Conservation (phyloP, 805 yeast genomes). For the Candida gorgasii region DNA sequence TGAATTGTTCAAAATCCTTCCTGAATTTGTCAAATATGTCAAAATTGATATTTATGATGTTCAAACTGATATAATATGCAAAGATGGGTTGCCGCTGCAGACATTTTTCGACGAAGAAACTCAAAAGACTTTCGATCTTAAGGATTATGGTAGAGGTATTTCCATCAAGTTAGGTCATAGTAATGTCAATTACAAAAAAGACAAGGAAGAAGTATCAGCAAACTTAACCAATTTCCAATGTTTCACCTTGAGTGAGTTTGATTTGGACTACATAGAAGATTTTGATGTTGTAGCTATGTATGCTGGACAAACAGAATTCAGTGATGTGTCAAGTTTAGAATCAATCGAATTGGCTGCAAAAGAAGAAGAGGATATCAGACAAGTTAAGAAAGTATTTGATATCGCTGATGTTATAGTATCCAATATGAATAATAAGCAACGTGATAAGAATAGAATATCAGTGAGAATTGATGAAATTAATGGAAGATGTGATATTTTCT, state of each 20-base stretch:
- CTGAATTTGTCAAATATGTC: constrained; percentile 26
- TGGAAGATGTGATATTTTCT: constrained; percentile 39
- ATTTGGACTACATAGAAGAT: constrained; percentile 35
- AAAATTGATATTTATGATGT: constrained; percentile 27
- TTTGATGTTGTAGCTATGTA: constrained; percentile 29
- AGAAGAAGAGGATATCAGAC: constrained; percentile 22
- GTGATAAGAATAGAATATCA: constrained; percentile 27
- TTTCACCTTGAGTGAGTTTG: constrained; percentile 39
- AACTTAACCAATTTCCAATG: constrained; percentile 27
- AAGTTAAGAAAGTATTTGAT: constrained; percentile 34
- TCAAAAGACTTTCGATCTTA: constrained; percentile 31
- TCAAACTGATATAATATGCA: constrained; percentile 38
- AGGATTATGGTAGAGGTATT: constrained; percentile 40
- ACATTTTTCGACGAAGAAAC: constrained; percentile 22
- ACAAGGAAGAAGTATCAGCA: constrained; percentile 22
- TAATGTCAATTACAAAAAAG: constrained; percentile 22
- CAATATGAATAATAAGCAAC: constrained; percentile 22
- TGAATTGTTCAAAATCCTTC: constrained; percentile 34
- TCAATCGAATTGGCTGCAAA: constrained; percentile 20
- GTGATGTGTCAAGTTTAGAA: constrained; percentile 37
- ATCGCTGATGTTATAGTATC: constrained; percentile 26
- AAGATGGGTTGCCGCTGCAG: constrained; percentile 41
- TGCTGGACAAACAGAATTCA: constrained; percentile 20
- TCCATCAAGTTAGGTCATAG: constrained; percentile 26
- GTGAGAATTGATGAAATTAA: constrained; percentile 37